These are phyloP conservation scores for Bimuria novae-zelandiae DNA, from an alignment of 2,329 filamentous ascomycete genomes.

Conservation along the genomic window DNA sequence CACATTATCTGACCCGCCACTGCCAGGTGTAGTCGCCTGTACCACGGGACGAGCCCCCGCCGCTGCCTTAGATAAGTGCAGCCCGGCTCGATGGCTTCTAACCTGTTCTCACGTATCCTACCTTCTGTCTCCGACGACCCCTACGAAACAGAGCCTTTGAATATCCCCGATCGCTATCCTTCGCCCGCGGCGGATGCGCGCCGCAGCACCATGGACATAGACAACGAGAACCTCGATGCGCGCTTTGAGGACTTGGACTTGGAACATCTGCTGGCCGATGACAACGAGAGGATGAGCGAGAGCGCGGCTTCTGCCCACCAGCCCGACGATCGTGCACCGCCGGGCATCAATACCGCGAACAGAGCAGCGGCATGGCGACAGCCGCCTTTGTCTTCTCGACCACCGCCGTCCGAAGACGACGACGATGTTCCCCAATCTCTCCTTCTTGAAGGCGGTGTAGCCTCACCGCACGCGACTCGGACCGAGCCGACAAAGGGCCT, in stretches of 20 bases:
- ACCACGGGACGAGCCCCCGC: slow-evolving; percentile 28
- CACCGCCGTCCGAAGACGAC: slow-evolving; percentile 57
- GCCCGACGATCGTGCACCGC: slow-evolving; percentile 30
- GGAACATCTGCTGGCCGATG: slow-evolving; percentile 60
- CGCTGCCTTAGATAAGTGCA: slow-evolving; percentile 26
- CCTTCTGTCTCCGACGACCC: slow-evolving; percentile 54
- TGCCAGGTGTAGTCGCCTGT: slow-evolving; percentile 17
- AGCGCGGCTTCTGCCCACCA: slow-evolving; percentile 46
- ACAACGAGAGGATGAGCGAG: slow-evolving; percentile 52
- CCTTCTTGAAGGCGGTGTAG: slow-evolving; percentile 59
- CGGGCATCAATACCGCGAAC: slow-evolving; percentile 32
- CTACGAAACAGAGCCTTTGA: slow-evolving; percentile 49
- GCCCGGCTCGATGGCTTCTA: slow-evolving; percentile 56
- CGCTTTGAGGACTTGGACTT: slow-evolving; percentile 62
- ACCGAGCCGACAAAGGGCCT: slow-evolving; percentile 34
- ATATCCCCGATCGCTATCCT: slow-evolving; percentile 25
- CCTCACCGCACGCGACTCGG: slow-evolving; percentile 30
- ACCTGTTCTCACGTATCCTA: slow-evolving; percentile 58
- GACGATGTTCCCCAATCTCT: slow-evolving; percentile 68
- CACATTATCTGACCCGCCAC: slow-evolving; percentile 13
- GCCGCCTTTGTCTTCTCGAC: slow-evolving; percentile 22
- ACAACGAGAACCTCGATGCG: slow-evolving; percentile 55
- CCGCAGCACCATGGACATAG: slow-evolving; percentile 53
- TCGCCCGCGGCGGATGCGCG: slow-evolving; percentile 45
- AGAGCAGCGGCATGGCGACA: slow-evolving; percentile 47